phyloP scores from a whole-genome alignment of 371 early-diverging fungal species.

The Mortierella sp. region DNA sequence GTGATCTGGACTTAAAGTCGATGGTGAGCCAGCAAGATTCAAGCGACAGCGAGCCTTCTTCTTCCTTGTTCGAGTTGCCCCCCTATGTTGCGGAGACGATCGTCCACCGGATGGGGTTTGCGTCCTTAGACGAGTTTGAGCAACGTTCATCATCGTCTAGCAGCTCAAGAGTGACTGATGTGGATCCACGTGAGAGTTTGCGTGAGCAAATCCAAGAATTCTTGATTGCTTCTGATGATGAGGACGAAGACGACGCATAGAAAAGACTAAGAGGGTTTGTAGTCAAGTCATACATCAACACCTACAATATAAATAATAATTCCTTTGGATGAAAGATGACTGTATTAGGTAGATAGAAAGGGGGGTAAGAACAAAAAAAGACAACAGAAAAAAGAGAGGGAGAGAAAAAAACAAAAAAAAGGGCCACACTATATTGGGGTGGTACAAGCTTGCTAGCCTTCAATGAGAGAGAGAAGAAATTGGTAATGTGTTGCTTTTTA shows the following conservation, averaged over 20 bases:
- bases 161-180: slow-evolving; percentile 28
- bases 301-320: not conserved
- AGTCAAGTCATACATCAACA: not conserved
- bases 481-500: not conserved
- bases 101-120: slow-evolving; percentile 25
- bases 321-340: not conserved
- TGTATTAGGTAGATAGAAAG: not conserved
- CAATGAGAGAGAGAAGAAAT: not conserved
- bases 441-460: not conserved
- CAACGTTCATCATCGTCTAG: slow-evolving; percentile 33
- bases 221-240: slow-evolving; percentile 62
- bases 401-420: slow-evolving; percentile 1
- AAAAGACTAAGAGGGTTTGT: not conserved
- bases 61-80: slow-evolving; percentile 39
- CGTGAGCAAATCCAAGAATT: slow-evolving; percentile 71
- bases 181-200: slow-evolving; percentile 60
- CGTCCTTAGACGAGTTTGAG: slow-evolving; percentile 27
- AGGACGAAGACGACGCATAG: slow-evolving; percentile 31
- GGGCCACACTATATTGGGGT: not conserved
- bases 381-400: not conserved
- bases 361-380: slow-evolving; percentile 15
- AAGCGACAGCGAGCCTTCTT: not conserved
- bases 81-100: slow-evolving; percentile 48
- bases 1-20: slow-evolving; percentile 60
- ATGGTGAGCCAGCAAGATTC: slow-evolving; percentile 20